These are phyloP conservation scores for Daldinia sp. DNA, from an alignment of 2,329 filamentous ascomycete species.

Conservation along the genomic window DNA sequence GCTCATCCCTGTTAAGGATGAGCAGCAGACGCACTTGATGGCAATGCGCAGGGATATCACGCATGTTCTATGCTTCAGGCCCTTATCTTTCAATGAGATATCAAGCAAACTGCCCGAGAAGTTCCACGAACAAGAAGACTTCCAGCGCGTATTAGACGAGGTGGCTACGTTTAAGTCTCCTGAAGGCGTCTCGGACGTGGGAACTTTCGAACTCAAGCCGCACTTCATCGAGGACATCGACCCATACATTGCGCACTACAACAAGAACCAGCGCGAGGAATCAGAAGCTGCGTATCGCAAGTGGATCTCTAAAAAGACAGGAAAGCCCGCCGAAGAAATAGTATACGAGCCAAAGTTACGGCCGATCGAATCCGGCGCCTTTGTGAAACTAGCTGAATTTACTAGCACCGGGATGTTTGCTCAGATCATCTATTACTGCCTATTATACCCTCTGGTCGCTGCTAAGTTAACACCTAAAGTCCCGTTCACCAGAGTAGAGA, in stretches of 20 bases:
- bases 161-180: constrained; percentile 92
- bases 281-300: constrained; percentile 90
- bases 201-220: constrained; percentile 91
- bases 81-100: constrained; percentile 93
- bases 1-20: constrained; percentile 76
- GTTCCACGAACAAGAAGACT: constrained; percentile 88
- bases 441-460: constrained; percentile 82
- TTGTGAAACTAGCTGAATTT: constrained; percentile 80
- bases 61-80: constrained; percentile 96
- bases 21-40: constrained; percentile 72
- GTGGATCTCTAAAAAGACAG: constrained; percentile 87
- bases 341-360: constrained; percentile 91
- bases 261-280: constrained; percentile 96
- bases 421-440: constrained; percentile 88
- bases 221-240: constrained; percentile 90
- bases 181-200: constrained; percentile 91
- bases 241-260: constrained; percentile 96
- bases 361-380: constrained; percentile 80
- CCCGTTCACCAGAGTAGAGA: constrained; percentile 85
- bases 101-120: constrained; percentile 88
- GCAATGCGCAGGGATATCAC: constrained; percentile 89
- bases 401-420: constrained; percentile 88
- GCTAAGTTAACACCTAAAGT: constrained; percentile 78
- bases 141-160: constrained; percentile 84
- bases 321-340: constrained; percentile 82